phyloP scores from a whole-genome alignment of 208 protist species.

The Herpetomonas samuelpessoai region DNA sequence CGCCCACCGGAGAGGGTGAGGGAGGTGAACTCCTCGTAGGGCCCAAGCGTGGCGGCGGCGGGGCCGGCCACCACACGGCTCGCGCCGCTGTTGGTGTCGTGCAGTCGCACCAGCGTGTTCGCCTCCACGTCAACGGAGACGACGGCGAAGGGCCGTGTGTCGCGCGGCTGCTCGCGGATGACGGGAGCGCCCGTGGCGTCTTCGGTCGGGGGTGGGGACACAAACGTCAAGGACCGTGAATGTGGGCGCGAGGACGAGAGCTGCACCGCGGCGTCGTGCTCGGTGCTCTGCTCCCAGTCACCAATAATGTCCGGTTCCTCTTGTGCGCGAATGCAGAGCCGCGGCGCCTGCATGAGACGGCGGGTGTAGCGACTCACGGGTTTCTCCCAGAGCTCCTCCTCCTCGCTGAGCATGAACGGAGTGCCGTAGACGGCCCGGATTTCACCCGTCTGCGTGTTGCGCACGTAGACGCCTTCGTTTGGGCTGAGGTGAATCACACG shows the following conservation, averaged over 20 bases:
- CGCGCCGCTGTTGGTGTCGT: conserved; percentile 89
- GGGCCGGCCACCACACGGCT: conserved; percentile 81
- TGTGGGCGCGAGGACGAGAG: conserved; percentile 13
- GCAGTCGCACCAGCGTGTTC: conserved; percentile 93
- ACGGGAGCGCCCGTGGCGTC: neutral
- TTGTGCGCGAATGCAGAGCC: conserved; percentile 37
- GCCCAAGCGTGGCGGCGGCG: conserved; percentile 51
- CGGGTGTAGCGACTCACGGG: conserved; percentile 45
- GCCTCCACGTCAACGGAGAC: conserved; percentile 91
- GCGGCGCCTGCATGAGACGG: conserved; percentile 38
- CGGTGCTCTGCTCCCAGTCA: neutral
- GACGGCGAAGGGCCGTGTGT: conserved; percentile 35
- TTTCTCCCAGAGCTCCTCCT: conserved; percentile 86
- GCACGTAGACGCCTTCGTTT: conserved; percentile 96
- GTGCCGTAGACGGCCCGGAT: conserved; percentile 45
- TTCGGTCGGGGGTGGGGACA: conserved; percentile 7
- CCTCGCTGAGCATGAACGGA: conserved; percentile 56
- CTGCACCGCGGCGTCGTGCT: conserved; percentile 14
- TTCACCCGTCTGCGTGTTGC: conserved; percentile 86
- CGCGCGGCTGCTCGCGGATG: conserved; percentile 15
- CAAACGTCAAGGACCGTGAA: too few species aligned
- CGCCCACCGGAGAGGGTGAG: conserved; percentile 81
- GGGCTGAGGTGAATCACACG: conserved; percentile 86
- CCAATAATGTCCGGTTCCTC: conserved; percentile 18
- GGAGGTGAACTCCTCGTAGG: conserved; percentile 82